Conservation (phyloP, 2,329 filamentous ascomycete genomes). For the Ciborinia camelliae region DNA sequence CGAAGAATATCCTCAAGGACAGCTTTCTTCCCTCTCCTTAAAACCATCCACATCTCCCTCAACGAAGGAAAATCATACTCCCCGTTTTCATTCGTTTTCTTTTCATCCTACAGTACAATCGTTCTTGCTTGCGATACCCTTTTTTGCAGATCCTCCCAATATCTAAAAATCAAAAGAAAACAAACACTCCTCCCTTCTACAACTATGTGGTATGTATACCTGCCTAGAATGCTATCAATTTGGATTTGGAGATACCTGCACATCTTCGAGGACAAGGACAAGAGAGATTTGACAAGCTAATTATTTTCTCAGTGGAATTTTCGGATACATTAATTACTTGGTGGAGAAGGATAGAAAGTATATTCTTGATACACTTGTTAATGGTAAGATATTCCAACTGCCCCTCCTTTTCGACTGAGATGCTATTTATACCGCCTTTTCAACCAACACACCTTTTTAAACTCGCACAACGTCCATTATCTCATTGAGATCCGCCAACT, state of each 20-base stretch:
- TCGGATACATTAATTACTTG: conserved; percentile 98
- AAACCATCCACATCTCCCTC: conserved; percentile 14
- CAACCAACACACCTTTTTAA: neutral
- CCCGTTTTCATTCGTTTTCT: conserved; percentile 10
- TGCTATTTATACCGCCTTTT: neutral
- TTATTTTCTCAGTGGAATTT: conserved; percentile 67
- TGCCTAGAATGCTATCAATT: neutral
- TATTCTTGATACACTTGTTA: conserved; percentile 93
- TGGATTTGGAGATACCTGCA: neutral
- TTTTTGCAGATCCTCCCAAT: conserved; percentile 1
- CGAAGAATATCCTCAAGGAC: conserved; percentile 10
- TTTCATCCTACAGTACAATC: neutral
- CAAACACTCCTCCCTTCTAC: neutral
- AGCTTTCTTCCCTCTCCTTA: conserved; percentile 13
- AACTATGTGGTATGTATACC: conserved; percentile 34
- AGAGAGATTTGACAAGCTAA: conserved; percentile 11
- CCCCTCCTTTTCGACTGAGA: conserved; percentile 15
- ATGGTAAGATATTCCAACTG: conserved; percentile 53
- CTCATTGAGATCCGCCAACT: neutral
- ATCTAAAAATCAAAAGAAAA: neutral
- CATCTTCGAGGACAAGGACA: neutral
- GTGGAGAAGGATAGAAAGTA: conserved; percentile 98
- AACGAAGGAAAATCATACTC: neutral
- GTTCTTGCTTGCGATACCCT: conserved; percentile 17
- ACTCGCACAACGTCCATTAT: neutral